Evolutionary conservation across 371 early-diverging fungal genomes (phyloP).

Genomic region (Vavraia culicis): DNA sequence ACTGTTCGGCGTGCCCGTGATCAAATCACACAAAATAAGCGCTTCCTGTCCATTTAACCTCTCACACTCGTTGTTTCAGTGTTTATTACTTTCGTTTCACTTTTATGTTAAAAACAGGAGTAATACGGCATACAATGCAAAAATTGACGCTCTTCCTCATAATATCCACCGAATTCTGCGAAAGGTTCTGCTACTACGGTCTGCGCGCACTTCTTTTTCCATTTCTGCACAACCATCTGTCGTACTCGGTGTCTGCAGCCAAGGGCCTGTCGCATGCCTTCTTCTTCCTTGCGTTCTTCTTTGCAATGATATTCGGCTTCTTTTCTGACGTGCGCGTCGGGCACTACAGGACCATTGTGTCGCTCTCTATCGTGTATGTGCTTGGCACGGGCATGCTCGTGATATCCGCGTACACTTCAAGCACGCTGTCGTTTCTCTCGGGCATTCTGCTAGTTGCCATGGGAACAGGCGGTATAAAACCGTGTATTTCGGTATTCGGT

Average conservation of each 20-base stretch:
- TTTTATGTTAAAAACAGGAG: no score
- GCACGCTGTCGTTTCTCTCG: conserved; percentile 49
- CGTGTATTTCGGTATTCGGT: conserved; percentile 51
- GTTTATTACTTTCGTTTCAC: no score
- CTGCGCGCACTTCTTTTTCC: conserved; percentile 40
- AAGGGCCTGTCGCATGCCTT: conserved; percentile 48
- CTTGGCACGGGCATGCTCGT: conserved; percentile 49
- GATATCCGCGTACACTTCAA: conserved; percentile 43
- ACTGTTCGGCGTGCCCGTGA: no score
- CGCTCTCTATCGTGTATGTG: conserved; percentile 49
- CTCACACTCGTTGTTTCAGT: no score
- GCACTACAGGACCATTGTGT: conserved; percentile 54
- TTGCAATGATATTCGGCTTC: conserved; percentile 54
- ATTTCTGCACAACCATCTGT: conserved; percentile 24
- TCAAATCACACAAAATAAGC: no score
- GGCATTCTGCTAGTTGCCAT: conserved; percentile 52
- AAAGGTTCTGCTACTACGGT: conserved; percentile 54
- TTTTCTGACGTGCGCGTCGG: conserved; percentile 58
- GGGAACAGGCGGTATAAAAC: conserved; percentile 68
- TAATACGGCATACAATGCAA: no score
- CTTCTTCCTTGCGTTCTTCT: conserved; percentile 56
- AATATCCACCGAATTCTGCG: conserved; percentile 53
- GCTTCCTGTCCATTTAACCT: no score
- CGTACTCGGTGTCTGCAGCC: conserved; percentile 6
- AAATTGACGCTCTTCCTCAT: conserved; percentile 40